Evolutionary conservation across 768 basidiomycete genomes (phyloP).

Genomic region (Lactarius evosmus): DNA sequence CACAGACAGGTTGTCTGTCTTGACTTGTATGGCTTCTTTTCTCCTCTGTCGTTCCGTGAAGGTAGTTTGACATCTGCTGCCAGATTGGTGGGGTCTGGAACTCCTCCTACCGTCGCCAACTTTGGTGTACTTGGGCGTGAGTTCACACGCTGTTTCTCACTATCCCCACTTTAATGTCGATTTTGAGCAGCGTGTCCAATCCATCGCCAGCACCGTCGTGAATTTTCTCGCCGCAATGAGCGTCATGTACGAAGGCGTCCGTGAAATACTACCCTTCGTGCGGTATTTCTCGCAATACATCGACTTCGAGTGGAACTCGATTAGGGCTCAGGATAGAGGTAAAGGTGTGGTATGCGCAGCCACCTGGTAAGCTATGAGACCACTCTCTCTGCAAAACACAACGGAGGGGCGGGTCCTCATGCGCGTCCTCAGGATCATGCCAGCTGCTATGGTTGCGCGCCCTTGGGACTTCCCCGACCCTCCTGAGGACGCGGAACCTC

Average conservation of each 20-base stretch:
- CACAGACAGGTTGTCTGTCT: conserved; percentile 68
- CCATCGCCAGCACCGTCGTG: conserved; percentile 59
- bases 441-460: conserved; percentile 72
- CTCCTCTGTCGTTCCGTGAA: background rate
- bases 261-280: conserved; percentile 80
- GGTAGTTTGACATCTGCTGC: conserved; percentile 7
- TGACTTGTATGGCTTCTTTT: conserved; percentile 60
- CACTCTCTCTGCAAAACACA: background rate
- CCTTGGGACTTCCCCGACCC: conserved; percentile 70
- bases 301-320: conserved; percentile 68
- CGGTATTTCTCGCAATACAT: conserved; percentile 79
- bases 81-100: conserved; percentile 93
- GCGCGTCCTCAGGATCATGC: conserved; percentile 57
- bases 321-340: conserved; percentile 62
- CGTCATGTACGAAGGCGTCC: conserved; percentile 66
- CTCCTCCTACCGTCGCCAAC: conserved; percentile 71
- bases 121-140: conserved; percentile 53
- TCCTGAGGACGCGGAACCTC: conserved; percentile 22
- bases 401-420: background rate
- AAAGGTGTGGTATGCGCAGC: conserved; percentile 84
- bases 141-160: conserved; percentile 29
- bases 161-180: conserved; percentile 1
- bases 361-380: conserved; percentile 58
- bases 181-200: conserved; percentile 48
- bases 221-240: conserved; percentile 74